Evolutionary conservation across 2,329 filamentous ascomycete species (phyloP), one percentile per base, ranked within the genome.

Genomic region (Sclerotinia minor): DNA sequence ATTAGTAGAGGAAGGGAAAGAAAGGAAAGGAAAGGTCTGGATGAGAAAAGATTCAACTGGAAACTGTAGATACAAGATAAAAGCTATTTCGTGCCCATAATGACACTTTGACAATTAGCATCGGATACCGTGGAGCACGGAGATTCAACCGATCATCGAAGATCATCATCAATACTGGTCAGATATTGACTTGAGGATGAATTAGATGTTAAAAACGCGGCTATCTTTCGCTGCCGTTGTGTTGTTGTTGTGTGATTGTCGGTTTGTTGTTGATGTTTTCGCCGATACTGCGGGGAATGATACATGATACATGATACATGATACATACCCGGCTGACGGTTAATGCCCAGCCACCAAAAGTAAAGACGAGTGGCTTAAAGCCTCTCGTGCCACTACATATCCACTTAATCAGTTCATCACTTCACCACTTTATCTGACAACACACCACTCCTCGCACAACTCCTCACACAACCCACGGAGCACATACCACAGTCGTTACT

Each of bases 381-480:
- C 54, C 35, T 17, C 21, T 41, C 53, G n/a, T 38, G n/a, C 54
- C 54, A 57, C 54, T 57, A 24, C 21, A 57, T 32, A 41, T 55
- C n/a, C 54, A 24, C 32, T 57, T 35, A 2, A 24, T 6, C 21
- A n/a, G 2, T 24, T 21, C 53, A 55, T 9, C n/a, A 41, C 54
- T 17, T 35, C 53, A 38, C 29, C 54, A 19, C 54, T 57, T 26
- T 11, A 41, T 57, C 32, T 57, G 54, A 24, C 54, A 57, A 41
- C 54, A 57, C 54, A 57, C 54, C 35, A 57, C 54, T 57, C 54
- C 32, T 41, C 54, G 41, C 53, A 38, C 53, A 38, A 57, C 54
- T 57, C 54, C 32, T 41, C 54, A 57, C 53, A 38, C 53, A 38
- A 55, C 32, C 1, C 15, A 55, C 53, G 13, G 38, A 32, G 26